Evolutionary conservation across 768 basidiomycete species (phyloP).

Genomic region (Tubosaeta brunneosetosa): DNA sequence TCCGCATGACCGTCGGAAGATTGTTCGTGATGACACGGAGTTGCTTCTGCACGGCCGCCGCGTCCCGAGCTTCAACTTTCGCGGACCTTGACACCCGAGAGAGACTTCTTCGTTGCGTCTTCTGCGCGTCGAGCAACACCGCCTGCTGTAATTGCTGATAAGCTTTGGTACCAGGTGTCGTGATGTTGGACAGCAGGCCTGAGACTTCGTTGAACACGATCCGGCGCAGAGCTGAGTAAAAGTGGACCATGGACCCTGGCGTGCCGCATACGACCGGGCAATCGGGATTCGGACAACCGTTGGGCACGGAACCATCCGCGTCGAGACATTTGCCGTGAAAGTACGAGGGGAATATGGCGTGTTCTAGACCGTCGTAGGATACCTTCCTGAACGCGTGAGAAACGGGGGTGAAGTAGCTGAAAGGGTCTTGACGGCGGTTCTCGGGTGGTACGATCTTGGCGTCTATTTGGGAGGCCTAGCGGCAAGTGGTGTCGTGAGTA

Average conservation of each 20-base stretch:
- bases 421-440: constrained; percentile 20
- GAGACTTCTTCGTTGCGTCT: constrained; percentile 7
- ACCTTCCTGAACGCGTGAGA: constrained; percentile 40
- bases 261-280: constrained; percentile 78
- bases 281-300: constrained; percentile 74
- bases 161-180: constrained; percentile 35
- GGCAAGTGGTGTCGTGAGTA: not conserved
- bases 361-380: constrained; percentile 43
- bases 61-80: constrained; percentile 16
- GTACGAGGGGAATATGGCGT: constrained; percentile 60
- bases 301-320: constrained; percentile 50
- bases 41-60: constrained; percentile 15
- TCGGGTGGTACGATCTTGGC: constrained; percentile 29
- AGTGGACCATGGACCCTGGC: constrained; percentile 75
- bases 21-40: constrained; percentile 34
- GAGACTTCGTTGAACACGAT: constrained; percentile 47
- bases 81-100: constrained; percentile 8
- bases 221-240: constrained; percentile 44
- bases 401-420: constrained; percentile 44
- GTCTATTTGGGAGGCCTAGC: constrained; percentile 36
- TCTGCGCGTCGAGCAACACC: constrained; percentile 36
- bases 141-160: constrained; percentile 41
- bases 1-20: constrained; percentile 29
- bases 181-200: constrained; percentile 31
- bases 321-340: constrained; percentile 75